phyloP scores from a whole-genome alignment of 2,329 filamentous ascomycete genomes.

The Mycosphaerella sp. region DNA sequence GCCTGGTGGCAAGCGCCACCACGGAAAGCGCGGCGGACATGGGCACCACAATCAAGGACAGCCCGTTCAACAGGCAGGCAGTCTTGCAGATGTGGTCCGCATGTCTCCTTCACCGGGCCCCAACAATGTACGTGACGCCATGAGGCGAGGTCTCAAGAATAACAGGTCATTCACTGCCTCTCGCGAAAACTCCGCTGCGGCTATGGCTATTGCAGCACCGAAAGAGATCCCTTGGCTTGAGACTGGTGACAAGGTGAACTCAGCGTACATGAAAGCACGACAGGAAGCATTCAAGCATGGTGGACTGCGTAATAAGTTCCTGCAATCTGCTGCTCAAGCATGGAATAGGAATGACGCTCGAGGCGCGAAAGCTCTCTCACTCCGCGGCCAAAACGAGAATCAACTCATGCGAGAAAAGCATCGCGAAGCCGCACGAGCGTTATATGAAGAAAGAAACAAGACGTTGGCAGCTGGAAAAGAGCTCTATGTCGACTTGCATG shows the following conservation, averaged over 20 bases:
- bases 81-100: slow-evolving; percentile 87
- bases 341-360: slow-evolving; percentile 98
- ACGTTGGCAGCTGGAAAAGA: slow-evolving; percentile 55
- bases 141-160: slow-evolving; percentile 49
- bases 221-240: slow-evolving; percentile 96
- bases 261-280: slow-evolving; percentile 88
- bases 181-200: slow-evolving; percentile 71
- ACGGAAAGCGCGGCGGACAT: slow-evolving; percentile 83
- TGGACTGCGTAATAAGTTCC: slow-evolving; percentile 89
- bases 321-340: slow-evolving; percentile 93
- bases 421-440: slow-evolving; percentile 79
- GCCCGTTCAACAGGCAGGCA: slow-evolving; percentile 67
- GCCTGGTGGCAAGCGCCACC: slow-evolving; percentile 73
- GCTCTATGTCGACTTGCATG: slow-evolving; percentile 91
- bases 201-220: slow-evolving; percentile 76
- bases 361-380: slow-evolving; percentile 87
- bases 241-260: slow-evolving; percentile 84
- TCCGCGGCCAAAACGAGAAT: slow-evolving; percentile 93
- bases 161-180: slow-evolving; percentile 58
- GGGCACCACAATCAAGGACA: slow-evolving; percentile 57
- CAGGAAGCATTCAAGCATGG: slow-evolving; percentile 97
- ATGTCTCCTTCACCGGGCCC: slow-evolving; percentile 78
- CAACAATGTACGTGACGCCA: slow-evolving; percentile 45
- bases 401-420: slow-evolving; percentile 96
- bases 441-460: slow-evolving; percentile 92